Evolutionary conservation across 768 basidiomycete species (phyloP).

Genomic region (Glaciozyma antarctica): DNA sequence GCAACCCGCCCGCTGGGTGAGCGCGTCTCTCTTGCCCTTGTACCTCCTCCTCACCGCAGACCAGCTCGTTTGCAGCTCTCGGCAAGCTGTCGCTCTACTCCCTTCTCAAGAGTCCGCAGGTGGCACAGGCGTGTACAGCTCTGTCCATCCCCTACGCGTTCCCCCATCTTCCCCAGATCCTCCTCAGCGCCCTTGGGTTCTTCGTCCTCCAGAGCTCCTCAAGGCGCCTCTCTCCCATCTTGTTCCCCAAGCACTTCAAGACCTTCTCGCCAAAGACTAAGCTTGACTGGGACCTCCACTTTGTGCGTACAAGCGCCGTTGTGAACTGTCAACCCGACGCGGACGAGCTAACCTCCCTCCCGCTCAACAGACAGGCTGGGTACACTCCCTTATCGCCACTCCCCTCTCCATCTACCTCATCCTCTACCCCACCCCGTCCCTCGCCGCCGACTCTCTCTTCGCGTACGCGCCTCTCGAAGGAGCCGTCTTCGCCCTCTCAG

Average conservation of each 20-base stretch:
- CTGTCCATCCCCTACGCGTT: background rate
- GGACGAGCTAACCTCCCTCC: background rate
- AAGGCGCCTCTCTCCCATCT: background rate
- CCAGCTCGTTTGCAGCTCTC: background rate
- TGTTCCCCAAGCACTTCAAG: background rate
- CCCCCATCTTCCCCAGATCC: background rate
- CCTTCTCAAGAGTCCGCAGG: background rate
- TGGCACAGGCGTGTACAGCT: background rate
- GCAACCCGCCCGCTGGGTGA: too few species aligned
- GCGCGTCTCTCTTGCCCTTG: too few species aligned
- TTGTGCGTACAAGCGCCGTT: background rate
- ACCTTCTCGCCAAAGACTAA: background rate
- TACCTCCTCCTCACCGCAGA: too few species aligned
- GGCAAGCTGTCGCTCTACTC: background rate
- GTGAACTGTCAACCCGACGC: background rate
- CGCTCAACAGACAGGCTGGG: conserved; percentile 4
- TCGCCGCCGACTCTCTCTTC: conserved; percentile 3
- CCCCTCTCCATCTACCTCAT: conserved; percentile 3
- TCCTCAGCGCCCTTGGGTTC: background rate
- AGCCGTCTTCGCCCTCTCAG: conserved; percentile 12
- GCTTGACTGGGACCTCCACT: conserved; percentile 6
- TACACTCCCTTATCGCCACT: conserved; percentile 1
- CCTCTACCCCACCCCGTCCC: background rate
- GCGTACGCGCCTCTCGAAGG: conserved; percentile 1
- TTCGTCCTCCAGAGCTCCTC: background rate